Evolutionary conservation across 129 eudicot species (phyloP).

Genomic region (Helianthus tuberosus): DNA sequence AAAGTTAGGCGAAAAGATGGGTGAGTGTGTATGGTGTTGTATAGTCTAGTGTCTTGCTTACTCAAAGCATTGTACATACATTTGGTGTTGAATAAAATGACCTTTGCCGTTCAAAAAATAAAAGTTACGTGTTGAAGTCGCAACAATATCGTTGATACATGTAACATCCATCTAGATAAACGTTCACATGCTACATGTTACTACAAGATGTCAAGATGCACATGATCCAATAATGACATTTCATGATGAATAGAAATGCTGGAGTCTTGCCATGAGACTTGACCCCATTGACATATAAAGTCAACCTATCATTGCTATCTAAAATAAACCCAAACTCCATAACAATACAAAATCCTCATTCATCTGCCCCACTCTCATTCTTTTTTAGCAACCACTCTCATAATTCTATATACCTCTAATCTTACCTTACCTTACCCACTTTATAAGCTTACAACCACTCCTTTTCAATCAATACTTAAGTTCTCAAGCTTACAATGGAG

Average conservation of each 20-base stretch:
- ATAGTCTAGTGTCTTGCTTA: no score
- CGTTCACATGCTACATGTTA: slow-evolving; percentile 26
- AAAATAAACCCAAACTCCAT: slow-evolving; percentile 19
- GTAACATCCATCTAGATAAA: slow-evolving; percentile 1
- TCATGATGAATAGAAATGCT: slow-evolving; percentile 22
- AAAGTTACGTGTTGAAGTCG: neutral
- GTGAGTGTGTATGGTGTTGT: no score
- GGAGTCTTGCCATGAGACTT: slow-evolving; percentile 16
- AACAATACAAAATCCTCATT: slow-evolving; percentile 34
- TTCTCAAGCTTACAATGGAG: slow-evolving; percentile 46
- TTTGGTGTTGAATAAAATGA: no score
- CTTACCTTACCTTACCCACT: slow-evolving; percentile 41
- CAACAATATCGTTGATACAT: neutral
- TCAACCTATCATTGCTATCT: slow-evolving; percentile 42
- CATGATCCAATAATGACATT: slow-evolving; percentile 33
- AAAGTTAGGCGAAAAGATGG: no score
- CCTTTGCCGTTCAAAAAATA: neutral
- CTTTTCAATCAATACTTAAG: slow-evolving; percentile 16
- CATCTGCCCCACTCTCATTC: slow-evolving; percentile 72
- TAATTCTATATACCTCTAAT: neutral
- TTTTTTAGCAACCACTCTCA: slow-evolving; percentile 11
- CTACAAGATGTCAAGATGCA: slow-evolving; percentile 24
- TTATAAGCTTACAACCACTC: slow-evolving; percentile 36
- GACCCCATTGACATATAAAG: slow-evolving; percentile 43
- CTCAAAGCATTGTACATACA: no score